Evolutionary conservation across 1,284 basidiomycete genomes (phyloP).

Genomic region (Leccinum cinnamomeum): DNA sequence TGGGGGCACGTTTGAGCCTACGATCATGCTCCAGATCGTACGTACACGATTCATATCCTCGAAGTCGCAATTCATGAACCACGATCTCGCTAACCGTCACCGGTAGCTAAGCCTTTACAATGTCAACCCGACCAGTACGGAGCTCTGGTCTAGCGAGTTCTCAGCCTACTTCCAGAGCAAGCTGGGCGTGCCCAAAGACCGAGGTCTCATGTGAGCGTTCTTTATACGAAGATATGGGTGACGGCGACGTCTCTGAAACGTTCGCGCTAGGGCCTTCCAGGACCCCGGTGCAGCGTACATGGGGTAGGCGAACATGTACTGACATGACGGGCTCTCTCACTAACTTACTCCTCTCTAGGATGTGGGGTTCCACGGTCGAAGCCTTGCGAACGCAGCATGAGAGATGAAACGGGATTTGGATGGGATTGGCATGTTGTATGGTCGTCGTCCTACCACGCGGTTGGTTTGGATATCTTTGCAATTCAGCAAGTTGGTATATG

Average conservation of each 20-base stretch:
- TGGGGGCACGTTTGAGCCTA: slow-evolving; percentile 61
- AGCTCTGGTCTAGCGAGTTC: slow-evolving; percentile 54
- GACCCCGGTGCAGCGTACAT: slow-evolving; percentile 58
- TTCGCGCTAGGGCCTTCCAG: slow-evolving; percentile 47
- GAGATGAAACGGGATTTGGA: background rate
- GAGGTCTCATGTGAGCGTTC: slow-evolving; percentile 52
- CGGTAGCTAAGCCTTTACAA: slow-evolving; percentile 56
- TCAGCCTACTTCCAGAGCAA: slow-evolving; percentile 55
- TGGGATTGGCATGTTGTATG: background rate
- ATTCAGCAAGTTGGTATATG: background rate
- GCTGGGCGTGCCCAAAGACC: slow-evolving; percentile 47
- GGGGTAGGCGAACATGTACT: slow-evolving; percentile 42
- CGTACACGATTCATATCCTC: slow-evolving; percentile 25
- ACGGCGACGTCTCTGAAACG: slow-evolving; percentile 49
- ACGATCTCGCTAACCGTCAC: background rate
- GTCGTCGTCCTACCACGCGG: background rate
- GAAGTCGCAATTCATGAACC: background rate
- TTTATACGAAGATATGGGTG: slow-evolving; percentile 21
- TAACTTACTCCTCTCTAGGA: slow-evolving; percentile 10
- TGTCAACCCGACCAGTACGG: slow-evolving; percentile 48
- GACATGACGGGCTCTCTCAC: background rate
- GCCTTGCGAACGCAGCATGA: slow-evolving; percentile 7
- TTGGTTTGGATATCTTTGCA: background rate
- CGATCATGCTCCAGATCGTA: slow-evolving; percentile 57
- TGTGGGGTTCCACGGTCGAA: slow-evolving; percentile 14